These are phyloP conservation scores for Arxiozyma telluris DNA, from an alignment of 1,139 yeast species.

Conservation along the genomic window DNA sequence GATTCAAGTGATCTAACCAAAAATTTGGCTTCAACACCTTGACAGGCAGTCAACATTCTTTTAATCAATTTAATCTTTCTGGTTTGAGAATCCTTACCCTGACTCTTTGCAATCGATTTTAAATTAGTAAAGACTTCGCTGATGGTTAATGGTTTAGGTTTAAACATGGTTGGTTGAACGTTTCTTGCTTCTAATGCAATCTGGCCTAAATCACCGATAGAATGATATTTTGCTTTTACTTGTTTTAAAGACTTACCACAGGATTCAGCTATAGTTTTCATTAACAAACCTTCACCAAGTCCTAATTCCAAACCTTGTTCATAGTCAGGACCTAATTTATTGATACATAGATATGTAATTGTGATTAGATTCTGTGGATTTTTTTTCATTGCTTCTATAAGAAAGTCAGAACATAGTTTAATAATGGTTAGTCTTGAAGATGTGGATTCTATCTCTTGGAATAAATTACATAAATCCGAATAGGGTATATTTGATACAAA, in stretches of 20 bases:
- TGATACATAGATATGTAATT: slow-evolving; percentile 76
- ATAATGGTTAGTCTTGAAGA: slow-evolving; percentile 76
- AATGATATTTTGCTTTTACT: slow-evolving; percentile 64
- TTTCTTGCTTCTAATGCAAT: slow-evolving; percentile 80
- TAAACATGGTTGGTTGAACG: slow-evolving; percentile 88
- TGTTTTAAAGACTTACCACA: slow-evolving; percentile 73
- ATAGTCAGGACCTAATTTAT: slow-evolving; percentile 89
- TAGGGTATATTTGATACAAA: slow-evolving; percentile 37
- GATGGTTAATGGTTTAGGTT: slow-evolving; percentile 72
- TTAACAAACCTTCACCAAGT: slow-evolving; percentile 76
- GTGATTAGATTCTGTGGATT: slow-evolving; percentile 55
- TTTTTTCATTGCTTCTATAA: slow-evolving; percentile 49
- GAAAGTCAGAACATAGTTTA: slow-evolving; percentile 63
- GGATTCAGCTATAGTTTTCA: slow-evolving; percentile 83
- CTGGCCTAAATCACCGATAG: slow-evolving; percentile 81
- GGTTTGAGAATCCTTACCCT: slow-evolving; percentile 80
- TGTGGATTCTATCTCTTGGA: slow-evolving; percentile 68
- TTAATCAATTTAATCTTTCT: slow-evolving; percentile 71
- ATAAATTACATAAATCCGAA: slow-evolving; percentile 54
- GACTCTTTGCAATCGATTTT: slow-evolving; percentile 64
- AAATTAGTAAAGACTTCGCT: slow-evolving; percentile 64
- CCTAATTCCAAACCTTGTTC: slow-evolving; percentile 83
- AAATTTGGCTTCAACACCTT: slow-evolving; percentile 83
- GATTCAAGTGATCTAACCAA: slow-evolving; percentile 87
- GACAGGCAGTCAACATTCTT: slow-evolving; percentile 77